Evolutionary conservation across 768 basidiomycete species (phyloP).

Genomic region (Lentinula sp.): DNA sequence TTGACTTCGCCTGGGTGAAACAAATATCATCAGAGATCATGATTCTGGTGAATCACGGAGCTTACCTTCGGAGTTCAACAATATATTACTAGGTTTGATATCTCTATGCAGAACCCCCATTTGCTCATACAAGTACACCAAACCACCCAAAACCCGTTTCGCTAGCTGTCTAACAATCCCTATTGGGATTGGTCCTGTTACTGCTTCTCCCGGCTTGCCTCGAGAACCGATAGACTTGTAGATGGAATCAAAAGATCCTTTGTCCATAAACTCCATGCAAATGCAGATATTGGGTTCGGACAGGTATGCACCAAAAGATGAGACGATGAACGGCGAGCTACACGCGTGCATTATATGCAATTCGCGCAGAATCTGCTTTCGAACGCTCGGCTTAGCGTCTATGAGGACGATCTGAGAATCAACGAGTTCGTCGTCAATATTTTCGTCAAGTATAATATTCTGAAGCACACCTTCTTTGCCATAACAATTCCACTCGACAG

Average conservation of each 20-base stretch:
- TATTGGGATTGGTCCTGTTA: slow-evolving; percentile 62
- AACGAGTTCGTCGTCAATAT: background rate
- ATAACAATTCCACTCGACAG: slow-evolving; percentile 86
- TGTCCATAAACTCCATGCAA: slow-evolving; percentile 97
- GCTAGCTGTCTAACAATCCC: slow-evolving; percentile 91
- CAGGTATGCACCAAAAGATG: slow-evolving; percentile 95
- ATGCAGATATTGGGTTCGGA: slow-evolving; percentile 98
- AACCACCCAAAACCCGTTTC: slow-evolving; percentile 84
- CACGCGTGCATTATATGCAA: slow-evolving; percentile 99
- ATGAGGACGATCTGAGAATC: slow-evolving; percentile 81
- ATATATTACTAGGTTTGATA: slow-evolving; percentile 79
- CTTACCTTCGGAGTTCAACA: slow-evolving; percentile 81
- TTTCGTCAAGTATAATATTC: background rate
- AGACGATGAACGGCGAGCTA: slow-evolving; percentile 88
- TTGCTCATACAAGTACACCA: slow-evolving; percentile 95
- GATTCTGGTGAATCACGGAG: background rate
- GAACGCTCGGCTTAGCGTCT: slow-evolving; percentile 91
- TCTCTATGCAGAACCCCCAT: slow-evolving; percentile 96
- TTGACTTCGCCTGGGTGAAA: slow-evolving; percentile 96
- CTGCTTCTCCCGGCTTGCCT: background rate
- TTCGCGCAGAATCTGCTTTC: slow-evolving; percentile 97
- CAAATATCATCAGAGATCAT: slow-evolving; percentile 77
- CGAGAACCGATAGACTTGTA: slow-evolving; percentile 86
- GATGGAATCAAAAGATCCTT: slow-evolving; percentile 88
- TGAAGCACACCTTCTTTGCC: slow-evolving; percentile 85